Evolutionary conservation across 148 eudicot genomes (phyloP).

Genomic region (Agrostemma githago): DNA sequence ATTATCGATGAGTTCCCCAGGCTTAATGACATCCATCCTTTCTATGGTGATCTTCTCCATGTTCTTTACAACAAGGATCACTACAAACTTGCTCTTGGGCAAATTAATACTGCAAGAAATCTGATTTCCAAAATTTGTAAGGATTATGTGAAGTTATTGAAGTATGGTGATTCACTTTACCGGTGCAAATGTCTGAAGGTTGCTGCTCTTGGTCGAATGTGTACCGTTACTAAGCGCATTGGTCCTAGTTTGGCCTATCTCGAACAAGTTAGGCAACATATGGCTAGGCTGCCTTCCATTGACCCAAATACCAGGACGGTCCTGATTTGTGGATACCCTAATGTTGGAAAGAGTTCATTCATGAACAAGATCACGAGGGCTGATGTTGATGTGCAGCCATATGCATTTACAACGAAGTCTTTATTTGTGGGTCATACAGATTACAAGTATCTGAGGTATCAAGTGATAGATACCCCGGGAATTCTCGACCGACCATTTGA

Average conservation of each 20-base stretch:
- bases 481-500: slow-evolving; percentile 90
- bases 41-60: slow-evolving; percentile 89
- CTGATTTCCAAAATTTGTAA: slow-evolving; percentile 67
- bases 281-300: slow-evolving; percentile 92
- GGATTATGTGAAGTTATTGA: slow-evolving; percentile 80
- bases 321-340: slow-evolving; percentile 87
- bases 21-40: slow-evolving; percentile 85
- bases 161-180: slow-evolving; percentile 90
- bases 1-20: slow-evolving; percentile 96
- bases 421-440: slow-evolving; percentile 95
- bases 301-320: slow-evolving; percentile 90
- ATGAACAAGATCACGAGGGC: slow-evolving; percentile 92
- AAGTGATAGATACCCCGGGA: slow-evolving; percentile 93
- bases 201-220: slow-evolving; percentile 98
- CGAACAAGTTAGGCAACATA: slow-evolving; percentile 90
- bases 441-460: slow-evolving; percentile 80
- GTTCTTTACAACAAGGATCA: slow-evolving; percentile 93
- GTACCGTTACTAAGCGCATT: slow-evolving; percentile 76
- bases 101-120: slow-evolving; percentile 82
- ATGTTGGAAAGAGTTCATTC: slow-evolving; percentile 96
- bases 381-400: slow-evolving; percentile 95
- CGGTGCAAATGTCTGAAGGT: slow-evolving; percentile 88
- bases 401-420: slow-evolving; percentile 92
- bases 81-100: slow-evolving; percentile 97
- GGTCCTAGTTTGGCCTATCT: slow-evolving; percentile 92